phyloP scores from a whole-genome alignment of 257 asterid species.

The Parsonsia alboflavescens region DNA sequence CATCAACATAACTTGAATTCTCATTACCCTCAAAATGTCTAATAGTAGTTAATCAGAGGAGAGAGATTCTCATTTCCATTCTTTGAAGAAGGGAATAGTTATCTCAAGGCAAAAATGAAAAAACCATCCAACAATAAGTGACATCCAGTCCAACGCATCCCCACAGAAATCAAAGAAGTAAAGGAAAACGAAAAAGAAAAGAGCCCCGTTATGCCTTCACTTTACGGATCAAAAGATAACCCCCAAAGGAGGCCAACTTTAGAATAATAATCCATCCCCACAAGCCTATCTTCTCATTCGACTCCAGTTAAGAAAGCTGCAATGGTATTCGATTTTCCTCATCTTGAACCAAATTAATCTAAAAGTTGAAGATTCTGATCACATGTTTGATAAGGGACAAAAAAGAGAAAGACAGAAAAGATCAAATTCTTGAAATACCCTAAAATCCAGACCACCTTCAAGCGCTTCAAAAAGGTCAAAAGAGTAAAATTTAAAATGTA shows the following conservation, averaged over 20 bases:
- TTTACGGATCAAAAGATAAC: slow-evolving; percentile 1
- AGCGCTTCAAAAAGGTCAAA: neutral
- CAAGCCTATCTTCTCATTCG: neutral
- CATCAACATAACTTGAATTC: neutral
- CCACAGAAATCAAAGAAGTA: neutral
- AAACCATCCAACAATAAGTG: neutral
- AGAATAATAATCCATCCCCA: neutral
- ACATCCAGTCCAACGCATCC: neutral
- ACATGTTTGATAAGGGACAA: neutral
- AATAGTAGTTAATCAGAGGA: neutral
- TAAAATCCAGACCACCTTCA: neutral
- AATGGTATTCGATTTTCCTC: neutral
- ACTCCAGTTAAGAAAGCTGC: neutral
- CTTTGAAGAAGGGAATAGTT: neutral
- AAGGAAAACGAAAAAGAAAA: neutral
- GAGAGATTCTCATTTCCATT: neutral
- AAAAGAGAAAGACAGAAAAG: neutral
- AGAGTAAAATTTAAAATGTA: neutral
- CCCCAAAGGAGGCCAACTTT: too few species aligned
- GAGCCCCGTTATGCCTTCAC: neutral
- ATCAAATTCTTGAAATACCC: neutral
- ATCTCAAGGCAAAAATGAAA: neutral
- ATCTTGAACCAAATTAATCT: neutral
- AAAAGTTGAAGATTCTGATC: neutral
- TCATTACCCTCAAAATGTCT: neutral